Conservation (phyloP, 2,329 filamentous ascomycete species). For the Neofusicoccum parvum region DNA sequence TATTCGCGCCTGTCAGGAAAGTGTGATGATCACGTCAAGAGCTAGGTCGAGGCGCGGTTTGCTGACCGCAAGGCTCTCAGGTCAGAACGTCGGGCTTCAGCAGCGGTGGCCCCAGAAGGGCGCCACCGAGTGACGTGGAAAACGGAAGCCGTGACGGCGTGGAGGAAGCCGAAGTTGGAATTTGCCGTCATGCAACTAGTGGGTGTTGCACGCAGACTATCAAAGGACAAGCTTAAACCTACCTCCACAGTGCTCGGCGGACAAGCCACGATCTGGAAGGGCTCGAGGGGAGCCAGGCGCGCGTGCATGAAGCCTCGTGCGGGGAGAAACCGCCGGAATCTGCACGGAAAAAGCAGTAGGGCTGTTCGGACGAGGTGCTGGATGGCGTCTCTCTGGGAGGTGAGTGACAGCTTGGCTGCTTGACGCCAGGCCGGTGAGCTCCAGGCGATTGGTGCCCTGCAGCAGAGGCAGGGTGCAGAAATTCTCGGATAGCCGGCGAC, state of each 20-base stretch:
- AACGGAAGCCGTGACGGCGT: background rate
- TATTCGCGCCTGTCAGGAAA: background rate
- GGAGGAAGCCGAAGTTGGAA: background rate
- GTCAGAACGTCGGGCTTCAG: background rate
- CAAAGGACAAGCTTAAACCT: background rate
- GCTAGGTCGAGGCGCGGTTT: background rate
- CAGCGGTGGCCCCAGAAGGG: background rate
- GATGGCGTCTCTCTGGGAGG: background rate
- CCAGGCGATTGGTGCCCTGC: background rate
- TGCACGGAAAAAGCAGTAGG: background rate
- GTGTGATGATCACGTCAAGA: background rate
- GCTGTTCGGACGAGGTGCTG: background rate
- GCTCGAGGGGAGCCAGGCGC: background rate
- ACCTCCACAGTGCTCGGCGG: background rate
- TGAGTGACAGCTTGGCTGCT: background rate
- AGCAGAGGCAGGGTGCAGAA: background rate
- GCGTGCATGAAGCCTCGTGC: too few species aligned
- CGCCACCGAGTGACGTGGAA: slow-evolving; percentile 2
- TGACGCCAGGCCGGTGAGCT: background rate
- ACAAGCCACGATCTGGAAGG: background rate
- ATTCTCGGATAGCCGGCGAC: background rate
- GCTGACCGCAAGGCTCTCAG: background rate
- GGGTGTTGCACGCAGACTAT: background rate
- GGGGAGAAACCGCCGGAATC: too few species aligned
- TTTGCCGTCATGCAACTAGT: background rate